Evolutionary conservation across 495 filamentous ascomycete species (phyloP).

Genomic region (Penicillium subrubescens): DNA sequence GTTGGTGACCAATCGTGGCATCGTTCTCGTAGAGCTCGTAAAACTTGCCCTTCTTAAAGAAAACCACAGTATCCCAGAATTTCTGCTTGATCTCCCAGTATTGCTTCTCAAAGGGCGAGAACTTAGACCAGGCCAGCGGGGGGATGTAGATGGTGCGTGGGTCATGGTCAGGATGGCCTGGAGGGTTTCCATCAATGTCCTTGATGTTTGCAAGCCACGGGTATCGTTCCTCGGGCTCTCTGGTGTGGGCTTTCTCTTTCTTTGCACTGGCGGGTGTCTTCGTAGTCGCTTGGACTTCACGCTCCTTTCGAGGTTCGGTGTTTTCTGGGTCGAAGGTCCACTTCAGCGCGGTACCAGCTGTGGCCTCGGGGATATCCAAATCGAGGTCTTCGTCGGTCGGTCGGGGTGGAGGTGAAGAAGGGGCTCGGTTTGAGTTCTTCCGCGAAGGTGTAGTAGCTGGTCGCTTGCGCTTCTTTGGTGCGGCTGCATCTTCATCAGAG

Average conservation of each 20-base stretch:
- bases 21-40: slow-evolving; percentile 99
- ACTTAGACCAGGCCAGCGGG: slow-evolving; percentile 69
- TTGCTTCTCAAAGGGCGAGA: slow-evolving; percentile 95
- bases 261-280: slow-evolving; percentile 53
- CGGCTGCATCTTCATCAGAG: slow-evolving; percentile 69
- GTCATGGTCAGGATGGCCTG: slow-evolving; percentile 86
- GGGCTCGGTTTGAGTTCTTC: slow-evolving; percentile 62
- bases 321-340: slow-evolving; percentile 88
- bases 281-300: slow-evolving; percentile 35
- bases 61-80: slow-evolving; percentile 95
- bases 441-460: slow-evolving; percentile 50
- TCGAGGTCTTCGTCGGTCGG: slow-evolving; percentile 56
- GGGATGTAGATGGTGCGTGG: slow-evolving; percentile 91
- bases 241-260: slow-evolving; percentile 76
- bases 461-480: slow-evolving; percentile 73
- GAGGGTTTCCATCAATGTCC: slow-evolving; percentile 80
- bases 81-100: slow-evolving; percentile 99
- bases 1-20: slow-evolving; percentile 93
- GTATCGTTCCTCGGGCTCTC: slow-evolving; percentile 81
- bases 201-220: slow-evolving; percentile 82
- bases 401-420: slow-evolving; percentile 51
- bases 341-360: slow-evolving; percentile 75
- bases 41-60: slow-evolving; percentile 99
- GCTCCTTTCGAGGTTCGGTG: slow-evolving; percentile 59
- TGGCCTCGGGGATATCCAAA: slow-evolving; percentile 49